Conservation (phyloP, 257 asterid genomes). For the Vinca minor region DNA sequence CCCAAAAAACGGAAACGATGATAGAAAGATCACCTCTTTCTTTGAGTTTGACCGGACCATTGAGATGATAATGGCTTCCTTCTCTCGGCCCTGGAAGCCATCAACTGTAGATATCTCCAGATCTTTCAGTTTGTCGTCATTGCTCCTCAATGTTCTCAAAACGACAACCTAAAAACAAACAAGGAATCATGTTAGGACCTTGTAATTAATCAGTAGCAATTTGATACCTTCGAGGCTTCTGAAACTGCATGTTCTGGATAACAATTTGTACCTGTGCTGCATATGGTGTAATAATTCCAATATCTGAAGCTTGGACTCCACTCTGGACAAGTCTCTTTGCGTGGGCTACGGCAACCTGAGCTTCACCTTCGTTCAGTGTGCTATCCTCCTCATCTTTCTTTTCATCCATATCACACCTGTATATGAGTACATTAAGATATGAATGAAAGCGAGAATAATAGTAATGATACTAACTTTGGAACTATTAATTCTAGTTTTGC, state of each 20-base stretch:
- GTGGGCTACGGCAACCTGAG: conserved; percentile 80
- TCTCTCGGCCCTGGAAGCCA: conserved; percentile 98
- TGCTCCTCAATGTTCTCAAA: conserved; percentile 68
- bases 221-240: conserved; percentile 11
- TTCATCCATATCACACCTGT: conserved; percentile 97
- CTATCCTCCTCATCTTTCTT: conserved; percentile 96
- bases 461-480: neutral
- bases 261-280: conserved; percentile 71
- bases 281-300: conserved; percentile 85
- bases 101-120: conserved; percentile 93
- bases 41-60: conserved; percentile 94
- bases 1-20: neutral
- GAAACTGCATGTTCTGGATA: conserved; percentile 5
- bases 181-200: conserved; percentile 1
- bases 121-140: conserved; percentile 66
- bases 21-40: conserved; percentile 55
- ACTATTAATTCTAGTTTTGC: neutral
- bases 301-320: conserved; percentile 71
- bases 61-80: conserved; percentile 92
- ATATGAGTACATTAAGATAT: neutral
- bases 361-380: conserved; percentile 90
- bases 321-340: conserved; percentile 78
- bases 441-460: neutral
- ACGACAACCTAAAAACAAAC: conserved; percentile 55
- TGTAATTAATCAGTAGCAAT: neutral